A percentile compares a stretch with the other conserved stretches of the same genome.
phyloP scores from a whole-genome alignment of 2,329 filamentous ascomycete species.

The Phialophora expanda region DNA sequence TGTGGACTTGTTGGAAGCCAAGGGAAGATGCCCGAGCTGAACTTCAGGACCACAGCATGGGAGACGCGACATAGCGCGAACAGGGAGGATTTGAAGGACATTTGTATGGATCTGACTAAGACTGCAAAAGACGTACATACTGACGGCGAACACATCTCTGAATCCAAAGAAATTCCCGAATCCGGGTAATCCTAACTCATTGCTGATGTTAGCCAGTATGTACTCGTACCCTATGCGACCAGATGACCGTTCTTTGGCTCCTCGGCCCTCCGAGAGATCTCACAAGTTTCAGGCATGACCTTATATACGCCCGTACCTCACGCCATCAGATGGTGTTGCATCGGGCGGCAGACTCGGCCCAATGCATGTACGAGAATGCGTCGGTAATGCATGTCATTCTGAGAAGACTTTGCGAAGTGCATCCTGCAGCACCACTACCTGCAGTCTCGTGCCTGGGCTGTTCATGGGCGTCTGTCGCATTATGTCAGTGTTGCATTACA shows the following conservation, averaged over 20 bases:
- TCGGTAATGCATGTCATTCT: conserved; percentile 22
- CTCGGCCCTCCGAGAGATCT: neutral
- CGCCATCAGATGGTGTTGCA: conserved; percentile 6
- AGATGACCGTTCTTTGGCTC: neutral
- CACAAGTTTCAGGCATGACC: neutral
- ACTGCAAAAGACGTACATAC: neutral
- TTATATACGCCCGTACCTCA: neutral
- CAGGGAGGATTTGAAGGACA: neutral
- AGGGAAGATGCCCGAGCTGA: neutral
- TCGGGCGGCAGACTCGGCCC: neutral
- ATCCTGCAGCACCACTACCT: neutral
- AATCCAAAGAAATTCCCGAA: conserved; percentile 3
- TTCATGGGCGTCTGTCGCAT: neutral
- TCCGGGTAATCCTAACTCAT: neutral
- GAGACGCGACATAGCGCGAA: neutral
- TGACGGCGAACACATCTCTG: neutral
- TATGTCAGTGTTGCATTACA: conserved; percentile 4
- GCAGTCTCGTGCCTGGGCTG: neutral
- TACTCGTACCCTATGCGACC: neutral
- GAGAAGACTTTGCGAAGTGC: conserved; percentile 14
- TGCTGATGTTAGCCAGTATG: neutral
- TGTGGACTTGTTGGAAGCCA: neutral
- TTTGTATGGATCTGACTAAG: conserved; percentile 14
- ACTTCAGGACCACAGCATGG: neutral
- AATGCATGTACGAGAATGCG: conserved; percentile 5